These are phyloP conservation scores for Microbotryum silenes-acaulis DNA, from an alignment of 1,284 basidiomycete species.

Conservation along the genomic window DNA sequence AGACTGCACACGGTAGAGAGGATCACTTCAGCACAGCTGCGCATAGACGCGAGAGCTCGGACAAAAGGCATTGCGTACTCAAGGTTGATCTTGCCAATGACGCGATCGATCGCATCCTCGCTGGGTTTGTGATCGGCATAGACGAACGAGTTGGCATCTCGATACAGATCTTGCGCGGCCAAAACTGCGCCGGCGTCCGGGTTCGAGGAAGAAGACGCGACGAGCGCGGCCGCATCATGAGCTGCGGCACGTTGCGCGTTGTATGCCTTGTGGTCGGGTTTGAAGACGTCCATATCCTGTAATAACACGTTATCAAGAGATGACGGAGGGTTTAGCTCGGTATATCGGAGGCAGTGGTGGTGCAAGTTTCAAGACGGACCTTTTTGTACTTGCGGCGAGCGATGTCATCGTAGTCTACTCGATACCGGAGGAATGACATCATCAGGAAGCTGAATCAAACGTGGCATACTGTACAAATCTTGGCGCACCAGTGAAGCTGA, in stretches of 20 bases:
- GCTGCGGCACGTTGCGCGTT: slow-evolving; percentile 78
- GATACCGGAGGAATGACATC: background rate
- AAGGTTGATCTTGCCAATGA: slow-evolving; percentile 82
- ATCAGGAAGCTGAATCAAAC: background rate
- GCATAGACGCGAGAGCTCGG: background rate
- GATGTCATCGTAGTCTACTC: slow-evolving; percentile 74
- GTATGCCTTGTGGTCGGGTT: slow-evolving; percentile 77
- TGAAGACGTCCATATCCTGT: slow-evolving; percentile 70
- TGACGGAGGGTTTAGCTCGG: background rate
- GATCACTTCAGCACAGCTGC: background rate
- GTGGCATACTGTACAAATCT: slow-evolving; percentile 33
- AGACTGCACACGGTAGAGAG: slow-evolving; percentile 49
- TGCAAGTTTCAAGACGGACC: background rate
- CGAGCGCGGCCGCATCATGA: slow-evolving; percentile 24
- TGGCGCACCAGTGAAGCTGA: slow-evolving; percentile 61
- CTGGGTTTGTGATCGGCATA: slow-evolving; percentile 80
- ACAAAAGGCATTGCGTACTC: slow-evolving; percentile 57
- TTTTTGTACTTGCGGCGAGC: slow-evolving; percentile 81
- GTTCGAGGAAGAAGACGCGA: slow-evolving; percentile 27
- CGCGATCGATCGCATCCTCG: slow-evolving; percentile 88
- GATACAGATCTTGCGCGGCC: slow-evolving; percentile 62
- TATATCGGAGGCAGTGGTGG: background rate
- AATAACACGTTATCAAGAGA: background rate
- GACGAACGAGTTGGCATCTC: slow-evolving; percentile 78
- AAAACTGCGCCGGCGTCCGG: slow-evolving; percentile 46